Evolutionary conservation across 2,329 filamentous ascomycete genomes (phyloP), one percentile per base, ranked within the genome.

Genomic region (Apiospora phragmitis): DNA sequence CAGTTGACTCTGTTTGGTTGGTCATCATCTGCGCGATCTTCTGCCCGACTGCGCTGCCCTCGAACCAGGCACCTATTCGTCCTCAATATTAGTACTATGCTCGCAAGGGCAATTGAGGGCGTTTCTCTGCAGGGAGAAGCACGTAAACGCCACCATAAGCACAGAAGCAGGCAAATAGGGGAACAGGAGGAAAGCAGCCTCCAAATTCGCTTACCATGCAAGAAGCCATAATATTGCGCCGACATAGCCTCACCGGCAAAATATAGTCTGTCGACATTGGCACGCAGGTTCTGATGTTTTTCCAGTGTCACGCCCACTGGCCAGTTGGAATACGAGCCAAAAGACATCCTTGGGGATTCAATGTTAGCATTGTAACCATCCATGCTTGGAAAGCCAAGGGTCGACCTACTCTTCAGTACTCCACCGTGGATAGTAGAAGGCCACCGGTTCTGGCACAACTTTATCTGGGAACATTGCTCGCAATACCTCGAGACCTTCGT

Each of bases 271-370:
- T 85, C 85, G 0, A 90, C 79, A 71, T 91, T 92, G n/a, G 90
- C 89, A 0, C 91, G 86, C 14, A 93, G 82, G 73, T 93, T 92
- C 76, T 92, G 87, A 73, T 93, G 91, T 81, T 85, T 88, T 75
- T 92, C 87, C 0, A 93, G 81, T 0, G 88, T 90, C 59, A 89
- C 89, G 0, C 88, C 88, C 0, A 86, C 81, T 0, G 91, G 91
- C 91, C 90, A 93, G 77, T 92, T 92, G 47, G 88, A 90, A 79
- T 91, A 93, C 29, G 86, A 90, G 4, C 91, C 91, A 69, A 86
- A 88, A 0, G 84, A 78, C 85, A 84, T 86, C 32, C 72, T 69
- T 41, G 1, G 12, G 12, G 3, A 6, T 38, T 11, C 0, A 11
- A 38, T 12, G 55, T 62, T 24, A 62, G 32, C 11, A 18, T 14